Conservation (phyloP, 768 basidiomycete genomes). For the Mycena rebaudengoi region DNA sequence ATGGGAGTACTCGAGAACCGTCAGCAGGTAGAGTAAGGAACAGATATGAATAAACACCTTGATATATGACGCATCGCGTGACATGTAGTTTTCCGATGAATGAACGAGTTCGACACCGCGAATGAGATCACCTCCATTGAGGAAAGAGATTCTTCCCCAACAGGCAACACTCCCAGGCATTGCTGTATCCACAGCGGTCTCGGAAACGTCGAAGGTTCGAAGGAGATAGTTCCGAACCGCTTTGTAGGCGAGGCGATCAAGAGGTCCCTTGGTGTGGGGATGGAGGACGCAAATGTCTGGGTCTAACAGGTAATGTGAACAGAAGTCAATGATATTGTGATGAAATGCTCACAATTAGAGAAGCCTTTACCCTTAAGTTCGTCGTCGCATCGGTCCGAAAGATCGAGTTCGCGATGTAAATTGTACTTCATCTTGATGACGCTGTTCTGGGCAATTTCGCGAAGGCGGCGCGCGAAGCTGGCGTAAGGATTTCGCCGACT, state of each 20-base stretch:
- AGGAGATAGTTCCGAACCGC: background rate
- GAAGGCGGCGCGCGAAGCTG: slow-evolving; percentile 1
- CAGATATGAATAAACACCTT: too few species aligned
- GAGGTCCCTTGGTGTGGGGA: background rate
- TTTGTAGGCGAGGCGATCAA: background rate
- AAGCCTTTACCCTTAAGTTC: background rate
- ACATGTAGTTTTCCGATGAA: background rate
- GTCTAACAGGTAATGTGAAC: background rate
- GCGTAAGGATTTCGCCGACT: background rate
- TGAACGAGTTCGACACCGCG: background rate
- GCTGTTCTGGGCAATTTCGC: background rate
- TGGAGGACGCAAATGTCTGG: background rate
- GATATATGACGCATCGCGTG: slow-evolving; percentile 8
- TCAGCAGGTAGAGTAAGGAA: too few species aligned
- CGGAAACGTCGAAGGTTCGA: background rate
- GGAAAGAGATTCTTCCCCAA: slow-evolving; percentile 15
- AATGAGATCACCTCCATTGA: slow-evolving; percentile 13
- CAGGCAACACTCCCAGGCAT: background rate
- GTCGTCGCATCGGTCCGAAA: background rate
- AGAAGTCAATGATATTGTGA: background rate
- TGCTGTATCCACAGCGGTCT: background rate
- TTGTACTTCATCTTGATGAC: background rate
- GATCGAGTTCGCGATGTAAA: background rate
- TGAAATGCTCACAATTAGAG: background rate
- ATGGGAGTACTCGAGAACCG: too few species aligned